Percentiles rank a stretch among this genome's conserved stretches.
Evolutionary conservation across 148 eudicot species (phyloP).

Genomic region (Camellia granthamiana): DNA sequence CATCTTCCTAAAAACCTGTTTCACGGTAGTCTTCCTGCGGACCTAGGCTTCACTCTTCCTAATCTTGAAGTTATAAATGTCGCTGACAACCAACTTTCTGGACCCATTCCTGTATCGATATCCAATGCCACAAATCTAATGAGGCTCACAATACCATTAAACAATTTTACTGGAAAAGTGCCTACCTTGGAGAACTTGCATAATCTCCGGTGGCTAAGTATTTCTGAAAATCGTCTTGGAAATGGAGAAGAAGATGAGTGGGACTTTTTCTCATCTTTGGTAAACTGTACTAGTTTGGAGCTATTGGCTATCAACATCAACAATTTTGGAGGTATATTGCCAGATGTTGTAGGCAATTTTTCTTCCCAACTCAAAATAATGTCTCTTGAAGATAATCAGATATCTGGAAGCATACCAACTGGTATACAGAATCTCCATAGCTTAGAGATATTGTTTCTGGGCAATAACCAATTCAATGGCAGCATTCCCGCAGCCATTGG

Average conservation of each 20-base stretch:
- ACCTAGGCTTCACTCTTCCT: neutral
- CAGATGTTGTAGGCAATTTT: conserved; percentile 8
- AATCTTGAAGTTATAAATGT: neutral
- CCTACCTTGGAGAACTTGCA: neutral
- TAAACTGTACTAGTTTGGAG: neutral
- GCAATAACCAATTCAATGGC: neutral
- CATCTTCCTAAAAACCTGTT: neutral
- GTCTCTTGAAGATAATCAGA: neutral
- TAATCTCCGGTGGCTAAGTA: neutral
- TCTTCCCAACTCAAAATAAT: neutral
- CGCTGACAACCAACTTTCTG: neutral
- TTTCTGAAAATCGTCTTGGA: neutral
- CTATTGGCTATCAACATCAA: neutral
- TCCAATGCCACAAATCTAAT: neutral
- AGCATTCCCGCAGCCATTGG: conserved; percentile 7
- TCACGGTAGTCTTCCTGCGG: neutral
- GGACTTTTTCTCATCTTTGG: conserved; percentile 11
- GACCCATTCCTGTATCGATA: neutral
- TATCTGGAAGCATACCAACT: conserved; percentile 12
- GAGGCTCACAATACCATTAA: too few relatives aligned
- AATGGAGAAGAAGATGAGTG: neutral
- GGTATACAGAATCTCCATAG: conserved; percentile 7
- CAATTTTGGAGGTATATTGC: conserved; percentile 1
- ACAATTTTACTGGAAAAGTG: neutral
- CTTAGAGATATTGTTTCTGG: neutral